Percentiles rank a stretch among this genome's conserved stretches.
These are phyloP conservation scores for Sporobolus alterniflorus DNA, from an alignment of 202 grass and related monocot genomes.

Conservation along the genomic window DNA sequence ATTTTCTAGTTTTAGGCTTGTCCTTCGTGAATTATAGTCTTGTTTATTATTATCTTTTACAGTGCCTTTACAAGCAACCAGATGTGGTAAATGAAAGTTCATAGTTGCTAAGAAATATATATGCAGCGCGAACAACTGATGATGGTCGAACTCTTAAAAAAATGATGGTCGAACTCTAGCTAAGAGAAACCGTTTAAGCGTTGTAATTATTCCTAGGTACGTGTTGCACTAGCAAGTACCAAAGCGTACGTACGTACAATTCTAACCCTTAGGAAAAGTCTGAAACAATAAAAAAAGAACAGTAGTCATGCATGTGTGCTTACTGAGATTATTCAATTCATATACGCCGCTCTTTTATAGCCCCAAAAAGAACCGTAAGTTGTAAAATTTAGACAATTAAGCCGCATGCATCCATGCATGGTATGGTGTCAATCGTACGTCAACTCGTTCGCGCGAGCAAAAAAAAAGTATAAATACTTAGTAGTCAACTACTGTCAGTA, in stretches of 20 bases:
- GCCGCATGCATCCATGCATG: not conserved
- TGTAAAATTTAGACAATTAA: not conserved
- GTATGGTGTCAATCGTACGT: not conserved
- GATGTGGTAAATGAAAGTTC: too few relatives aligned
- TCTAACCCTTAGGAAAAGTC: not conserved
- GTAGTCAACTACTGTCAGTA: not conserved
- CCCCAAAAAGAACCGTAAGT: not conserved
- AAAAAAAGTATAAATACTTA: not conserved
- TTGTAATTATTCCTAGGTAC: not conserved
- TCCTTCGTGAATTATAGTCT: not conserved
- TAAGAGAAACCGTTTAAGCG: not conserved
- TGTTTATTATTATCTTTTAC: not conserved
- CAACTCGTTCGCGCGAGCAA: not conserved
- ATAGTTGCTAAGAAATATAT: too few relatives aligned
- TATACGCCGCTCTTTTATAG: not conserved
- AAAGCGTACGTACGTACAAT: not conserved
- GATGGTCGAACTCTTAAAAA: too few relatives aligned
- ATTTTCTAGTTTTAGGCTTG: not conserved
- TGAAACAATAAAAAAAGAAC: not conserved
- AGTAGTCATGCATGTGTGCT: not conserved
- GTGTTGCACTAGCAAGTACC: not conserved
- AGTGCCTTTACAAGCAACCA: too few relatives aligned
- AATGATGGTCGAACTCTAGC: not conserved
- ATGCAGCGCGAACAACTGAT: too few relatives aligned
- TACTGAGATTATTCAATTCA: not conserved